Evolutionary conservation across 345 rosid genomes (phyloP).

Genomic region (Pistacia vera): DNA sequence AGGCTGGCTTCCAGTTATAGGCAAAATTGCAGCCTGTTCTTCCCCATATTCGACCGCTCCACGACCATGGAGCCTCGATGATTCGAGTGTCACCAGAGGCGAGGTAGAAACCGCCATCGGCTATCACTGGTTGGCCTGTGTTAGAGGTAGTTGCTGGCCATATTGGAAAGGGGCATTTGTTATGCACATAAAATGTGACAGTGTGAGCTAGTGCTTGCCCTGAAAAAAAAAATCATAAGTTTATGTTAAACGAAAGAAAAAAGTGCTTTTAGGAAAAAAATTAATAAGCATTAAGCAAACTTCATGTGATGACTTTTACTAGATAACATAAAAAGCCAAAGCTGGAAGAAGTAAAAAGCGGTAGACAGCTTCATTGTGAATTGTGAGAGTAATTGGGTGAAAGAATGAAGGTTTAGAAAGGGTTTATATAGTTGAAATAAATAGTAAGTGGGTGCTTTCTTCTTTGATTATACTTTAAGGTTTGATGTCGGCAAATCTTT

Average conservation of each 20-base stretch:
- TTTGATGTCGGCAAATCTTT: slow-evolving; percentile 28
- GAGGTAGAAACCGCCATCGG: slow-evolving; percentile 73
- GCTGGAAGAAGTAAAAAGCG: slow-evolving; percentile 13
- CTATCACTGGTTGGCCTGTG: slow-evolving; percentile 66
- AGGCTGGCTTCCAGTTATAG: slow-evolving; percentile 56
- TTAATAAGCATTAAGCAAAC: too few species aligned
- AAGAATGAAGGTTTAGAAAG: slow-evolving; percentile 1
- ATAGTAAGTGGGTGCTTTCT: not conserved
- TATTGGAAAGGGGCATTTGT: slow-evolving; percentile 77
- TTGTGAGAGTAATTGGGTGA: slow-evolving; percentile 17
- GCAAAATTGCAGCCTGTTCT: slow-evolving; percentile 71
- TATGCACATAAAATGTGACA: slow-evolving; percentile 64
- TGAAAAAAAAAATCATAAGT: slow-evolving; percentile 22
- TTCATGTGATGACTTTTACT: slow-evolving; percentile 16
- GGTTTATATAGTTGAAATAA: slow-evolving; percentile 3
- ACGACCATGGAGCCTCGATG: slow-evolving; percentile 56
- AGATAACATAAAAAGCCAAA: slow-evolving; percentile 12
- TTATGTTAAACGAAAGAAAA: not conserved
- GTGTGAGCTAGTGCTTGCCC: slow-evolving; percentile 42
- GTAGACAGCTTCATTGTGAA: slow-evolving; percentile 30
- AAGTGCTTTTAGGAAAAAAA: not conserved
- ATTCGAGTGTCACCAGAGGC: slow-evolving; percentile 43
- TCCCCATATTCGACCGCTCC: slow-evolving; percentile 87
- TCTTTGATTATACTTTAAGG: slow-evolving; percentile 46
- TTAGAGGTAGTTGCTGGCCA: slow-evolving; percentile 92